Base-by-base conservation (phyloP, 164 flowering plant species). In the Annona squamosa region DNA sequence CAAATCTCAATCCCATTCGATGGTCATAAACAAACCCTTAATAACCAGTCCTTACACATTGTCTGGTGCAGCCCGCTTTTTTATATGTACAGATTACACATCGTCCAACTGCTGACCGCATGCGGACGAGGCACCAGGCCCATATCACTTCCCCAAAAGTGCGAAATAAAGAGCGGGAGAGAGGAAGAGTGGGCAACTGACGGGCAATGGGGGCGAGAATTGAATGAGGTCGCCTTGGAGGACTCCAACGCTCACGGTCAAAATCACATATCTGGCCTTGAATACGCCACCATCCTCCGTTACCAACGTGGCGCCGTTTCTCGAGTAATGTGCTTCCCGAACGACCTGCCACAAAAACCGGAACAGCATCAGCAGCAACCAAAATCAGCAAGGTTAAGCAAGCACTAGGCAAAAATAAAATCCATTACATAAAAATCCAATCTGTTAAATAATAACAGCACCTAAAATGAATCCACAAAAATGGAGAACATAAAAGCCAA, bases 171-270 rank as follows among this genome's bases (percentile, higher is more conserved):
- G 41, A 19, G 64, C 17, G 73, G 10, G 65, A 67, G 69, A 9
- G 43, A 65, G 69, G 42, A 69, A 63, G 62, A 70, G 69, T 42
- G 63, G 19, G 64, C n/a, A 65, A 80, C 91, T 71, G 82, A 93
- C 97, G n/a, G 98, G 98, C 75, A 93, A 86, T 17, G 87, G 85
- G 12, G 98, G 98, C 48, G 70, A 78, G 80, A 90, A 89, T 74
- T 88, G 78, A 78, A 94, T 90, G 77, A 92, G 93, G 71, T 89
- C 81, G 84, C 94, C 89, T 82, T 89, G 90, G 77, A 94, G 97
- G 75, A 94, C 97, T 4, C 98, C 98, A 74, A 94, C 87, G 82
- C 97, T 92, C 75, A 82, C 97, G 3, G 97, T 90, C 87, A 87
- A 78, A 82, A 92, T 87, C 46, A 88, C 82, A 79, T 92, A 90